Evolutionary conservation across 371 early-diverging fungal genomes (phyloP).

Genomic region (Nematocida parisii): DNA sequence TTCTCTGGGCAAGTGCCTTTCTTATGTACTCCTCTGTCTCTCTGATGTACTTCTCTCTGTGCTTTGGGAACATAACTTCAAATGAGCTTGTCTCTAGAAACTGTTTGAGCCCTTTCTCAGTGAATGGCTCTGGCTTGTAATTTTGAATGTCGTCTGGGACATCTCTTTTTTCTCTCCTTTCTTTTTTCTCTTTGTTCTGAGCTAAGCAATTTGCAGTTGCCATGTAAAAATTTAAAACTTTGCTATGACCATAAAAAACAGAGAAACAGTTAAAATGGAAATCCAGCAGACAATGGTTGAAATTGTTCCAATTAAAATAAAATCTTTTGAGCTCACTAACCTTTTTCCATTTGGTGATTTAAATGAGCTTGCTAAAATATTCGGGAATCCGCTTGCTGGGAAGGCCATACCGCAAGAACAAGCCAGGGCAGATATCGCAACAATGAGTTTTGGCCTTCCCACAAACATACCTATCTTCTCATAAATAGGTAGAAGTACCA

Average conservation of each 20-base stretch:
- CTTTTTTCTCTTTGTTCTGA: slow-evolving; percentile 18
- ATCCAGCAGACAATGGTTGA: slow-evolving; percentile 37
- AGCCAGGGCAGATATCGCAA: slow-evolving; percentile 30
- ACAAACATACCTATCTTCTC: slow-evolving; percentile 38
- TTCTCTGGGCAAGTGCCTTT: slow-evolving; percentile 79
- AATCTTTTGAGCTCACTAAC: slow-evolving; percentile 5
- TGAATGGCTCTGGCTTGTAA: slow-evolving; percentile 77
- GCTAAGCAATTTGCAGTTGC: background rate
- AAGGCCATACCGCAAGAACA: slow-evolving; percentile 58
- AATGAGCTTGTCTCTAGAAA: slow-evolving; percentile 90
- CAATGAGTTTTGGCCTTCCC: slow-evolving; percentile 14
- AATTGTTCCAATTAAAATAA: slow-evolving; percentile 37
- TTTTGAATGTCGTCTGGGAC: slow-evolving; percentile 3
- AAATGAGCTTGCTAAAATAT: slow-evolving; percentile 31
- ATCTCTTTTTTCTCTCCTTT: background rate
- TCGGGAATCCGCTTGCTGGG: slow-evolving; percentile 54
- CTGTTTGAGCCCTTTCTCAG: slow-evolving; percentile 76
- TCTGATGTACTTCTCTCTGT: slow-evolving; percentile 86
- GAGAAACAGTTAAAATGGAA: slow-evolving; percentile 32
- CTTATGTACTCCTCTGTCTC: slow-evolving; percentile 89
- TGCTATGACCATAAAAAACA: slow-evolving; percentile 26
- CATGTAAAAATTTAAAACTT: slow-evolving; percentile 30
- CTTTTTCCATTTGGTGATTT: background rate
- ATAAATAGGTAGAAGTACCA: slow-evolving; percentile 45
- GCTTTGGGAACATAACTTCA: slow-evolving; percentile 93